A percentile compares a stretch with the other conserved stretches of the same genome.
These are phyloP conservation scores for Magnusiomyces suaveolens DNA, from an alignment of 1,139 yeast genomes.

Conservation along the genomic window DNA sequence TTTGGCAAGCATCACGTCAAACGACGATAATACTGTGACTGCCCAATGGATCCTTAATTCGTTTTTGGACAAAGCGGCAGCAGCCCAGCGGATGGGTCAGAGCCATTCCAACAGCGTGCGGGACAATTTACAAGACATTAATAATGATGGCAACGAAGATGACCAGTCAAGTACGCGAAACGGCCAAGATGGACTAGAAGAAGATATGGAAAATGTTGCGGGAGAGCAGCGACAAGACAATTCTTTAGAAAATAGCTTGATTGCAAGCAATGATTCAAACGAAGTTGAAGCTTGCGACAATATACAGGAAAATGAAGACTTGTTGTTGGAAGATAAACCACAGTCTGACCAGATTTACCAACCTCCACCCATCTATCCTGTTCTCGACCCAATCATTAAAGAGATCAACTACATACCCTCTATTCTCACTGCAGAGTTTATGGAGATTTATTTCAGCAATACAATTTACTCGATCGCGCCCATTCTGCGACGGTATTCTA, in stretches of 20 bases:
- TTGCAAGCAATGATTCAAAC: neutral
- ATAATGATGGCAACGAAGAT: too few relatives aligned
- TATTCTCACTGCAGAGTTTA: constrained; percentile 10
- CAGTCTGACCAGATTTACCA: neutral
- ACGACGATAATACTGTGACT: neutral
- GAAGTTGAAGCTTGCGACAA: neutral
- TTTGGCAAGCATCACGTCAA: too few relatives aligned
- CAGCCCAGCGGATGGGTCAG: neutral
- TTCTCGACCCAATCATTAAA: constrained; percentile 22
- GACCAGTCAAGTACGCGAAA: neutral
- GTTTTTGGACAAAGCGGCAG: neutral
- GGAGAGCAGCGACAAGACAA: neutral
- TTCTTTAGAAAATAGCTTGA: neutral
- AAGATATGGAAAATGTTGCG: neutral
- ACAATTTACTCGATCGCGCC: constrained; percentile 22
- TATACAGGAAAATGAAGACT: neutral
- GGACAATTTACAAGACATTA: neutral
- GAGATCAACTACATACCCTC: constrained; percentile 14
- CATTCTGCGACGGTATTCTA: constrained; percentile 17
- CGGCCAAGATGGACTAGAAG: neutral
- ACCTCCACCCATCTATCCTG: constrained; percentile 23
- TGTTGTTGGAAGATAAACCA: neutral
- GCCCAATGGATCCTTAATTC: neutral
- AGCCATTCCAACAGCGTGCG: neutral
- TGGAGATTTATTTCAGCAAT: constrained; percentile 21